Conservation (phyloP, 2,329 filamentous ascomycete genomes). For the Ophiosphaerella korrae region DNA sequence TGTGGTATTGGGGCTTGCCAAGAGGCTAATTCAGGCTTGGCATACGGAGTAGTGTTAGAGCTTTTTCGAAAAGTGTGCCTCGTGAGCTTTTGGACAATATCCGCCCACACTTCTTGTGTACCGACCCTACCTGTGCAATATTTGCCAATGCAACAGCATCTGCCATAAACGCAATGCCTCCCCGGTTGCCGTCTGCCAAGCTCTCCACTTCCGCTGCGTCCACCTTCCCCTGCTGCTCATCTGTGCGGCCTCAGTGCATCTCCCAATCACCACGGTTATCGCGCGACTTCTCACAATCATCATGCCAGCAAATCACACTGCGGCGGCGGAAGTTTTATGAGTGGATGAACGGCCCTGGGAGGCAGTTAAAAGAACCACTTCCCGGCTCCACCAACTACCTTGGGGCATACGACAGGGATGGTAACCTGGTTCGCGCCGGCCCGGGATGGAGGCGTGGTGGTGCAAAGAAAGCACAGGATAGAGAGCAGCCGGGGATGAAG, state of each 20-base stretch:
- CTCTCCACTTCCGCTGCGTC: slow-evolving; percentile 27
- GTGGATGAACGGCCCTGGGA: slow-evolving; percentile 64
- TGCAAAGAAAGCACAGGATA: slow-evolving; percentile 18
- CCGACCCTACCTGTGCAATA: not conserved
- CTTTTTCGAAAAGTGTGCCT: slow-evolving; percentile 28
- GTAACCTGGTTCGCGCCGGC: slow-evolving; percentile 52
- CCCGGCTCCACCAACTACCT: slow-evolving; percentile 61
- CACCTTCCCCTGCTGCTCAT: slow-evolving; percentile 21
- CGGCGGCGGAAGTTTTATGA: slow-evolving; percentile 61
- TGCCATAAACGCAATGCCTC: slow-evolving; percentile 34
- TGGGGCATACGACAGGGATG: slow-evolving; percentile 57
- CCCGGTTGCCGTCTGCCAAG: slow-evolving; percentile 39
- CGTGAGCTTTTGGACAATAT: slow-evolving; percentile 17
- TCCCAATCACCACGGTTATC: slow-evolving; percentile 27
- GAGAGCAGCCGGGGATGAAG: slow-evolving; percentile 5
- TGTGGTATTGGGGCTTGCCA: slow-evolving; percentile 7
- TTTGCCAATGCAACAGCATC: slow-evolving; percentile 38
- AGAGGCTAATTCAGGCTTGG: not conserved
- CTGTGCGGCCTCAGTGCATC: slow-evolving; percentile 29
- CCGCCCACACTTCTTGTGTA: slow-evolving; percentile 11
- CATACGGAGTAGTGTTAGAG: slow-evolving; percentile 17
- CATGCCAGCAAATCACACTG: slow-evolving; percentile 51
- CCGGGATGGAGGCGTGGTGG: slow-evolving; percentile 26
- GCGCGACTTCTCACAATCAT: slow-evolving; percentile 45
- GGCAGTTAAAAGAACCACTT: slow-evolving; percentile 54